Conservation (phyloP, 768 basidiomycete genomes). For the Candolleomyces efflorescens region DNA sequence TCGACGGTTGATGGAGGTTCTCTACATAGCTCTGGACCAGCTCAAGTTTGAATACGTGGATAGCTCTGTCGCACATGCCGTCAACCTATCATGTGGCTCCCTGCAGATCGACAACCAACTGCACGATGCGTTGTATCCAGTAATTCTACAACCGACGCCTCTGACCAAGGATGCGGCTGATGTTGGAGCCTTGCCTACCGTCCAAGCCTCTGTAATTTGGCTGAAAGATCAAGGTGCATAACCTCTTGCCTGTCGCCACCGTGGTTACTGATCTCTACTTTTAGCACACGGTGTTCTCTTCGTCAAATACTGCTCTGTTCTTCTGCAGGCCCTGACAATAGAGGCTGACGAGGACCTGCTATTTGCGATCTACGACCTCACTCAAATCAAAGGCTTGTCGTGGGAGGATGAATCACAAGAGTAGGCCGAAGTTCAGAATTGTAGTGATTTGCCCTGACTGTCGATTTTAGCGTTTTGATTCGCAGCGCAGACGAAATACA, state of each 20-base stretch:
- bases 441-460: background rate
- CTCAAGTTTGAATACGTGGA: conserved; percentile 84
- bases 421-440: conserved; percentile 39
- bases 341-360: conserved; percentile 97
- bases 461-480: conserved; percentile 53
- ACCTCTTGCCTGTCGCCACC: background rate
- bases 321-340: conserved; percentile 91
- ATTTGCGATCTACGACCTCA: conserved; percentile 87
- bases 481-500: conserved; percentile 61
- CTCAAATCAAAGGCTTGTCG: conserved; percentile 84
- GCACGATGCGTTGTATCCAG: conserved; percentile 92
- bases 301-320: conserved; percentile 92
- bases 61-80: conserved; percentile 72
- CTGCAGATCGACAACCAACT: conserved; percentile 97
- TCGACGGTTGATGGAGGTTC: conserved; percentile 79
- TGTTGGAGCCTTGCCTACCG: conserved; percentile 79
- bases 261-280: background rate
- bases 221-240: conserved; percentile 86
- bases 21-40: conserved; percentile 77
- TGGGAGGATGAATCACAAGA: conserved; percentile 80
- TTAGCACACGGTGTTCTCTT: conserved; percentile 97
- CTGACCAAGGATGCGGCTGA: conserved; percentile 71
- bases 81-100: conserved; percentile 77
- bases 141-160: conserved; percentile 91
- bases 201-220: conserved; percentile 85